Base-by-base conservation (phyloP, 306 rosid genomes). In the Trifolium repens region DNA sequence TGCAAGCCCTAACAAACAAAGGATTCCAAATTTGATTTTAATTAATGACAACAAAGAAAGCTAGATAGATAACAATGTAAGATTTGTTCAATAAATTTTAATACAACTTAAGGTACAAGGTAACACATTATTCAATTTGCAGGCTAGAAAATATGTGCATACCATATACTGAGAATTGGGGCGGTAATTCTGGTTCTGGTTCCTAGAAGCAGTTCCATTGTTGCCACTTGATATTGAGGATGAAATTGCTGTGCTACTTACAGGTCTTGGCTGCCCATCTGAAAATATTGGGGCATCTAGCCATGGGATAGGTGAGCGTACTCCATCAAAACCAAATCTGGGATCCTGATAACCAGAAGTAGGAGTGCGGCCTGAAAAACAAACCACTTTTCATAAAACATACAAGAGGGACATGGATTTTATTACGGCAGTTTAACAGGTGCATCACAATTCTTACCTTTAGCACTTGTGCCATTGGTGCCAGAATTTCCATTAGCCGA, bases 251-350 rank as follows among this genome's bases (percentile, higher is more conserved):
- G 96, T 16, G 85, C 87, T 86, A 17, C 79, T 76, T 50, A 85
- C 85, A 10, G 94, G 90, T 79, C 96, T 86, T n/a, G 88, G 86
- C 78, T 94, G 97, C 88, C 96, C 91, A 65, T 94, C 96, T 30
- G 98, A 84, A 82, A 87, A 91, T 67, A 87, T 65, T 35, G 93
- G 84, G 85, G 79, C 85, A 69, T 91, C 97, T 65, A 86, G 80
- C 91, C 89, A 93, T 9, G 91, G 92, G 55, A 77, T 78, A 8
- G 91, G 87, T 67, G 96, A 85, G 24, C 84, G 85, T 12, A 65
- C 76, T 55, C 89, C 89, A 43, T 91, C 96, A 81, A 81, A 90
- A 78, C 85, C 87, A 81, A 74, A 90, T 79, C 96, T 84, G 46
- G 91, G 93, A 85, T 91, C 97, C 87, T 91, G 98, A 85, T 90